A percentile compares a stretch with the other conserved stretches of the same genome.
phyloP scores from a whole-genome alignment of 306 rosid genomes.

The Cajanus cajan region DNA sequence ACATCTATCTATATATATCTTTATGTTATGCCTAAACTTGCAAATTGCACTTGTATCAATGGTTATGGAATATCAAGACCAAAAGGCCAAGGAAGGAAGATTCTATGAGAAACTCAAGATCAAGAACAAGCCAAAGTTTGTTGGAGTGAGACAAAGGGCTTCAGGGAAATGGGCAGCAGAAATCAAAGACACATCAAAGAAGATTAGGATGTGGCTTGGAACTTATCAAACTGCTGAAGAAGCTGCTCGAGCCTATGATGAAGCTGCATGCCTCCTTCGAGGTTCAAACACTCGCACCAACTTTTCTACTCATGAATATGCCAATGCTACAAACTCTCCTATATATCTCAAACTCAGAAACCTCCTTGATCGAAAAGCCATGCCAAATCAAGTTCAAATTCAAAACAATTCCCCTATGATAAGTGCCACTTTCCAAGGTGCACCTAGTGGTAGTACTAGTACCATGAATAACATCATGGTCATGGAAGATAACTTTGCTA shows the following conservation, averaged over 20 bases:
- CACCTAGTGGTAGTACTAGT: not conserved
- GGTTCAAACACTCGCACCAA: slow-evolving; percentile 78
- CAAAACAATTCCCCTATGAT: slow-evolving; percentile 21
- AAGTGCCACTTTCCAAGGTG: slow-evolving; percentile 1
- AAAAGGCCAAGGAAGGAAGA: slow-evolving; percentile 13
- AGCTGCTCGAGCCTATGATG: slow-evolving; percentile 89
- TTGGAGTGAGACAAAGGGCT: slow-evolving; percentile 87
- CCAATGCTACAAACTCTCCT: slow-evolving; percentile 41
- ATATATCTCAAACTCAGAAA: slow-evolving; percentile 67
- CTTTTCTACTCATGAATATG: slow-evolving; percentile 38
- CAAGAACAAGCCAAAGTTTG: slow-evolving; percentile 46
- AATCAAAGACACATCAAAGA: slow-evolving; percentile 82
- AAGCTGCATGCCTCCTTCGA: slow-evolving; percentile 75
- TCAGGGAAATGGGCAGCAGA: slow-evolving; percentile 96
- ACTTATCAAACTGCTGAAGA: slow-evolving; percentile 76
- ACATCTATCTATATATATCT: not conserved
- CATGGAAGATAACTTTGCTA: slow-evolving; percentile 15
- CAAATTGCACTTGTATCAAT: not conserved
- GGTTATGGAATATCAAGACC: slow-evolving; percentile 28
- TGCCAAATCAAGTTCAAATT: not conserved
- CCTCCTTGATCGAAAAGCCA: slow-evolving; percentile 51
- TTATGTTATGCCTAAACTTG: not conserved
- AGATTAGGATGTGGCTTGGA: slow-evolving; percentile 87
- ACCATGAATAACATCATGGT: slow-evolving; percentile 8
- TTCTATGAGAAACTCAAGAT: slow-evolving; percentile 24